phyloP scores from a whole-genome alignment of 176 grass and related monocot genomes.

The Ensete ventricosum region DNA sequence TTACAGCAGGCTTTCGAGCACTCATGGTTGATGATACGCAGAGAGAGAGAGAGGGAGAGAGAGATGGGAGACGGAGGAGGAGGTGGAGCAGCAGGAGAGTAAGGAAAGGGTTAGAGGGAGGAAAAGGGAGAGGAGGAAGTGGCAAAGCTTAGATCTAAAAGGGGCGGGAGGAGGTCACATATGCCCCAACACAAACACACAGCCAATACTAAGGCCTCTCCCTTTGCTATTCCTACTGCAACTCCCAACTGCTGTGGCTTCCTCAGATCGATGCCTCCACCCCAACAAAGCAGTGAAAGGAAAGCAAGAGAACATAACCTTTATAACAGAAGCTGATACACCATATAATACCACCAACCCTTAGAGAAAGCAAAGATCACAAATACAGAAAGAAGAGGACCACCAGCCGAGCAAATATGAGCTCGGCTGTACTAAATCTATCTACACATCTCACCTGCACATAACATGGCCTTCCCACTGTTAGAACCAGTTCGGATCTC shows the following conservation, averaged over 20 bases:
- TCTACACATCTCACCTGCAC: slow-evolving; percentile 1
- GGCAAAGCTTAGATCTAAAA: slow-evolving; percentile 19
- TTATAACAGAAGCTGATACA: slow-evolving; percentile 1
- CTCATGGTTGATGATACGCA: neutral
- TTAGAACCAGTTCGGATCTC: slow-evolving; percentile 8
- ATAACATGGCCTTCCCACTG: neutral
- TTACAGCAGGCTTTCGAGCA: slow-evolving; percentile 6
- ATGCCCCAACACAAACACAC: neutral
- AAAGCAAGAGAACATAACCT: slow-evolving; percentile 8
- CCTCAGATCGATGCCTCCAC: slow-evolving; percentile 7
- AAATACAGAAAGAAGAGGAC: slow-evolving; percentile 24
- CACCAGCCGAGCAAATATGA: slow-evolving; percentile 11
- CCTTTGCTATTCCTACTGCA: slow-evolving; percentile 12
- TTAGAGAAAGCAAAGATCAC: neutral
- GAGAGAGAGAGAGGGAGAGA: neutral
- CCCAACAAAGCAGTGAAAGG: slow-evolving; percentile 14
- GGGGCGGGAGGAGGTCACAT: neutral
- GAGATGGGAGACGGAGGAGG: neutral
- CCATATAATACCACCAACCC: slow-evolving; percentile 4
- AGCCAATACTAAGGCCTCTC: neutral
- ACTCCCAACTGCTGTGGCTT: slow-evolving; percentile 8
- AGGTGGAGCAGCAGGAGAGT: neutral
- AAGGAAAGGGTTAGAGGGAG: neutral
- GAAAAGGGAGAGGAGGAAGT: slow-evolving; percentile 11
- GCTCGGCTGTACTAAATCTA: slow-evolving; percentile 8